Evolutionary conservation across 2,329 filamentous ascomycete species (phyloP).

Genomic region (Cytospora schulzeri): DNA sequence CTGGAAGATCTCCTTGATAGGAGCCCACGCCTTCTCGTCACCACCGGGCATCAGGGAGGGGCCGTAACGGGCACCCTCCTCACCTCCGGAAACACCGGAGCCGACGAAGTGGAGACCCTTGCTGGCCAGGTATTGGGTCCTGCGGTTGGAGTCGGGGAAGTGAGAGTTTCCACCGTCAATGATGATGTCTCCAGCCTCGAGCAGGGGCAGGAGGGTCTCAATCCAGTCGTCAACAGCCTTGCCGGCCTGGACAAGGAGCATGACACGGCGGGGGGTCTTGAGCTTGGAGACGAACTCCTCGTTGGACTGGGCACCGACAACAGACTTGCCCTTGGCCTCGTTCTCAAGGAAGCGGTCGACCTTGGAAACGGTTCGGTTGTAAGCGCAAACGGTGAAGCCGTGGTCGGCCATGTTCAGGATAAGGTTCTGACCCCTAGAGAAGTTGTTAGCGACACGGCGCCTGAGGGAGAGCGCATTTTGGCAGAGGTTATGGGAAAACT

Average conservation of each 20-base stretch:
- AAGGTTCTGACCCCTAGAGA: constrained; percentile 73
- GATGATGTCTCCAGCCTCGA: constrained; percentile 92
- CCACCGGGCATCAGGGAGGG: constrained; percentile 99
- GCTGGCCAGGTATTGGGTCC: constrained; percentile 79
- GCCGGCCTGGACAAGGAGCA: constrained; percentile 98
- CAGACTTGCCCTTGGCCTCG: constrained; percentile 92
- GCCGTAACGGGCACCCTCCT: constrained; percentile 97
- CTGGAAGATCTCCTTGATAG: constrained; percentile 99
- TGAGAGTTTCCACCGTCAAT: constrained; percentile 99
- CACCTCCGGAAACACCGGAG: constrained; percentile 96
- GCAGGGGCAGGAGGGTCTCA: constrained; percentile 83
- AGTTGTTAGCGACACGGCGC: constrained; percentile 14
- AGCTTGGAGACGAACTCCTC: constrained; percentile 96
- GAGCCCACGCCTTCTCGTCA: constrained; percentile 95
- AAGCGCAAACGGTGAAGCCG: constrained; percentile 95
- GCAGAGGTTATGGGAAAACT: constrained; percentile 38
- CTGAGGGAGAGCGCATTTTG: constrained; percentile 3
- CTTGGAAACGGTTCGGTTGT: constrained; percentile 98
- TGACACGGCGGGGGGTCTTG: constrained; percentile 94
- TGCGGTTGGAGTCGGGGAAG: constrained; percentile 98
- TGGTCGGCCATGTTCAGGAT: constrained; percentile 89
- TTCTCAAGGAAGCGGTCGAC: constrained; percentile 92
- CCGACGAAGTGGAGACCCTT: constrained; percentile 97
- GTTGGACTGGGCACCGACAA: constrained; percentile 89
- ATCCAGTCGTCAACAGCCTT: constrained; percentile 99